A percentile compares a stretch with the other conserved stretches of the same genome.
Conservation (phyloP, 2,329 filamentous ascomycete genomes). For the Diplodia sapinea region DNA sequence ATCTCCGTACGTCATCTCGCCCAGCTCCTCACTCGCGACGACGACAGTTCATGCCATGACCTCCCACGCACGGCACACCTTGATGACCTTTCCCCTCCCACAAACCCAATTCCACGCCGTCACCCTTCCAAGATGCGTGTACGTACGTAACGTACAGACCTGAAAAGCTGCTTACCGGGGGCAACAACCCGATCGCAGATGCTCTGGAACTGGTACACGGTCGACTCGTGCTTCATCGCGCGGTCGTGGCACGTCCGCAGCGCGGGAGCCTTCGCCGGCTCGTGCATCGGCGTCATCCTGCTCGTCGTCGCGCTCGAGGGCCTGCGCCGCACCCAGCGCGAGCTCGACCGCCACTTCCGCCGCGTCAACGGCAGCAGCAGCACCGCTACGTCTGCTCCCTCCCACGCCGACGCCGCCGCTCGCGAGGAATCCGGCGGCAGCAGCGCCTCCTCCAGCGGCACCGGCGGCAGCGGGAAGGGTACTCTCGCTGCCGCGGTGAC, state of each 20-base stretch:
- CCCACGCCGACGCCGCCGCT: not conserved
- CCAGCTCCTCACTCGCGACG: not conserved
- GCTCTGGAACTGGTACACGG: conserved; percentile 79
- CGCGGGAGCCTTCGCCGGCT: conserved; percentile 74
- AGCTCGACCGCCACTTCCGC: conserved; percentile 73
- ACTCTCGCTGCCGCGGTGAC: not conserved
- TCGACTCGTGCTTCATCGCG: conserved; percentile 74
- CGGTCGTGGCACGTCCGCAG: conserved; percentile 73
- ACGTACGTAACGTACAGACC: not conserved
- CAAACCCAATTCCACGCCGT: too few relatives aligned
- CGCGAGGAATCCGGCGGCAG: not conserved
- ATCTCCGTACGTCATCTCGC: conserved; percentile 43
- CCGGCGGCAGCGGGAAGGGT: not conserved
- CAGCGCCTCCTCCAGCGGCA: conserved; percentile 1
- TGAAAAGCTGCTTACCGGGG: not conserved
- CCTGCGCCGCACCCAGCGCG: conserved; percentile 71
- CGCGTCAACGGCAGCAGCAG: conserved; percentile 42
- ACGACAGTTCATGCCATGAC: too few relatives aligned
- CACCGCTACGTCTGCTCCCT: not conserved
- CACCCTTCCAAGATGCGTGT: too few relatives aligned
- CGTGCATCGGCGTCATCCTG: conserved; percentile 78
- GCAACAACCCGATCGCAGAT: conserved; percentile 65
- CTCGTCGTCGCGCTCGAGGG: conserved; percentile 75
- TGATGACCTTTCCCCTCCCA: too few relatives aligned
- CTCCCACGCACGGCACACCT: too few relatives aligned